Conservation (phyloP, 2,329 filamentous ascomycete genomes). For the Penicillium frequentans region DNA sequence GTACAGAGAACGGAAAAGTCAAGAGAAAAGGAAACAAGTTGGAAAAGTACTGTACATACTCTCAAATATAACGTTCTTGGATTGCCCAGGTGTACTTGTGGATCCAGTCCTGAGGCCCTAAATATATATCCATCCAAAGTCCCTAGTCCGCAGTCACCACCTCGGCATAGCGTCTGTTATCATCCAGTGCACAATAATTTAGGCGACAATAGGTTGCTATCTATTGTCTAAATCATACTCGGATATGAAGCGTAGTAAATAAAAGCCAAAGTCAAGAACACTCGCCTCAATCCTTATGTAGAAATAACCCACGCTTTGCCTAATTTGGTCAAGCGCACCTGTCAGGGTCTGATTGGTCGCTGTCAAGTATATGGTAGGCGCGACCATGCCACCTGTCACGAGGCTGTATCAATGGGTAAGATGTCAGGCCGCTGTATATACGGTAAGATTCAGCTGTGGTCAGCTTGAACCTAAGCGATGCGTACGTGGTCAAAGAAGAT, state of each 20-base stretch:
- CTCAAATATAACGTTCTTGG: no score
- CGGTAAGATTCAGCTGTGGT: neutral
- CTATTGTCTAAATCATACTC: no score
- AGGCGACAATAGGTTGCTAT: no score
- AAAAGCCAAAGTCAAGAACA: neutral
- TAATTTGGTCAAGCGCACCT: neutral
- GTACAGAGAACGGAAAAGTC: no score
- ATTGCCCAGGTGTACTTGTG: no score
- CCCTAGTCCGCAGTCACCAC: no score
- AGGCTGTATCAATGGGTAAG: neutral
- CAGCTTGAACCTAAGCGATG: neutral
- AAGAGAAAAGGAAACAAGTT: neutral
- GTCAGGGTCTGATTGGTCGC: neutral
- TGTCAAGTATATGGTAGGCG: neutral
- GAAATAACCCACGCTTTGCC: neutral
- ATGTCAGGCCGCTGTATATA: neutral
- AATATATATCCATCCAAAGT: no score
- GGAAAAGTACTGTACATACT: neutral
- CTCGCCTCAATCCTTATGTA: neutral
- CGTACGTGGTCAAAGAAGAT: neutral
- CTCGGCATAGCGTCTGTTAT: no score
- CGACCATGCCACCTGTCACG: neutral
- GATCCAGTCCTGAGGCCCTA: no score
- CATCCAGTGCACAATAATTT: no score
- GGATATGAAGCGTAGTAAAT: no score